phyloP scores from a whole-genome alignment of 177 flowering plant species.

The Vitis hybrid region DNA sequence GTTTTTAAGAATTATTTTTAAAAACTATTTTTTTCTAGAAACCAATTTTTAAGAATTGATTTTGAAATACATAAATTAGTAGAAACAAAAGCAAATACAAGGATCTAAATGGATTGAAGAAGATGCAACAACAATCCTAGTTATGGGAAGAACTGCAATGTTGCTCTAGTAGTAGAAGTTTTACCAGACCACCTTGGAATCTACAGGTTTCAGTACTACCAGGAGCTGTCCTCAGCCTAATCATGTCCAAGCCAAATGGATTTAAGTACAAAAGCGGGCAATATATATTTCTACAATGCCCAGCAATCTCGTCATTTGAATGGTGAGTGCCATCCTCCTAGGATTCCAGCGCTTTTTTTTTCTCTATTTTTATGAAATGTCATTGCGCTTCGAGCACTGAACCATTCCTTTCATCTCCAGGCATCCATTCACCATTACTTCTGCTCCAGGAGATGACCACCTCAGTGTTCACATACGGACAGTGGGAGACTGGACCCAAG shows the following conservation, averaged over 20 bases:
- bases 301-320: conserved; percentile 84
- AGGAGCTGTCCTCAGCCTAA: conserved; percentile 77
- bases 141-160: too few species aligned
- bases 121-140: too few species aligned
- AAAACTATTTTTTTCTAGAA: too few species aligned
- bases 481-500: conserved; percentile 93
- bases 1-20: too few species aligned
- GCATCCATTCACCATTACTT: conserved; percentile 97
- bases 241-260: conserved; percentile 83
- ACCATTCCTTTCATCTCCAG: conserved; percentile 29
- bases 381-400: neutral
- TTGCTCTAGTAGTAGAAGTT: neutral
- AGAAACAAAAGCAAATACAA: too few species aligned
- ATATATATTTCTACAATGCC: conserved; percentile 88
- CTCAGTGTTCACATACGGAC: conserved; percentile 91
- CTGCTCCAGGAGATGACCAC: conserved; percentile 88
- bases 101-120: too few species aligned
- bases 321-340: conserved; percentile 43
- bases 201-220: conserved; percentile 78
- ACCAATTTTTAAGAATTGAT: too few species aligned
- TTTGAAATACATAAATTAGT: too few species aligned
- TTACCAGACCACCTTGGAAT: neutral
- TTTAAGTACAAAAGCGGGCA: conserved; percentile 94
- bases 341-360: neutral
- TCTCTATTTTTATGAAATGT: neutral